A percentile compares a stretch with the other conserved stretches of the same genome.
Conservation (phyloP, 164 flowering plant genomes). For the Buxus sempervirens region DNA sequence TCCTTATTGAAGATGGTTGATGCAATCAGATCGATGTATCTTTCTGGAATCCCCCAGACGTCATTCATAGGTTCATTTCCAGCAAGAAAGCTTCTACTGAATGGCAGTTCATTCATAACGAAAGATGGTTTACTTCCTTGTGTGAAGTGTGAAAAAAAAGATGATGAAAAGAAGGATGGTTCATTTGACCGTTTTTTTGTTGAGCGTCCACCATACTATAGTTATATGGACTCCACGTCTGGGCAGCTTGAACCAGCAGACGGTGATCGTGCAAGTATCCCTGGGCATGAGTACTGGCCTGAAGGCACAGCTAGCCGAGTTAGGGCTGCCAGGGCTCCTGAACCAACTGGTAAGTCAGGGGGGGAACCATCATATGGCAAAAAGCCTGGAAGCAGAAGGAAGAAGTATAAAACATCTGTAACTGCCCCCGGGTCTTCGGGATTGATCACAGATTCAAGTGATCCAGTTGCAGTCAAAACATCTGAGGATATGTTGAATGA, state of each 20-base stretch:
- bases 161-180: slow-evolving; percentile 56
- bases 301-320: slow-evolving; percentile 87
- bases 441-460: slow-evolving; percentile 31
- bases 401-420: slow-evolving; percentile 46
- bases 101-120: slow-evolving; percentile 10
- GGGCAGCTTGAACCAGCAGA: slow-evolving; percentile 91
- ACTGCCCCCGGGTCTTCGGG: slow-evolving; percentile 42
- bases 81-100: slow-evolving; percentile 25
- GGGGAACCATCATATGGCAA: slow-evolving; percentile 79
- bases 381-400: slow-evolving; percentile 92
- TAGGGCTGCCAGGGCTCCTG: slow-evolving; percentile 89
- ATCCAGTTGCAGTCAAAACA: slow-evolving; percentile 30
- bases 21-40: not conserved
- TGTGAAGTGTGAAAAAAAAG: slow-evolving; percentile 68
- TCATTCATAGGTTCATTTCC: slow-evolving; percentile 44
- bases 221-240: slow-evolving; percentile 81
- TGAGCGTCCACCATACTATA: slow-evolving; percentile 65
- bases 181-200: slow-evolving; percentile 40
- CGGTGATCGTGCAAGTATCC: slow-evolving; percentile 92
- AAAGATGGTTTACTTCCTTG: slow-evolving; percentile 27
- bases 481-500: slow-evolving; percentile 44
- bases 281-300: slow-evolving; percentile 83
- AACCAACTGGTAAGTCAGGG: slow-evolving; percentile 62
- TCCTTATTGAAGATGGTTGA: slow-evolving; percentile 1
- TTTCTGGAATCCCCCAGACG: slow-evolving; percentile 28